These are phyloP conservation scores for Chondrus crispus DNA, from an alignment of 23 red algal genomes.

Conservation along the genomic window DNA sequence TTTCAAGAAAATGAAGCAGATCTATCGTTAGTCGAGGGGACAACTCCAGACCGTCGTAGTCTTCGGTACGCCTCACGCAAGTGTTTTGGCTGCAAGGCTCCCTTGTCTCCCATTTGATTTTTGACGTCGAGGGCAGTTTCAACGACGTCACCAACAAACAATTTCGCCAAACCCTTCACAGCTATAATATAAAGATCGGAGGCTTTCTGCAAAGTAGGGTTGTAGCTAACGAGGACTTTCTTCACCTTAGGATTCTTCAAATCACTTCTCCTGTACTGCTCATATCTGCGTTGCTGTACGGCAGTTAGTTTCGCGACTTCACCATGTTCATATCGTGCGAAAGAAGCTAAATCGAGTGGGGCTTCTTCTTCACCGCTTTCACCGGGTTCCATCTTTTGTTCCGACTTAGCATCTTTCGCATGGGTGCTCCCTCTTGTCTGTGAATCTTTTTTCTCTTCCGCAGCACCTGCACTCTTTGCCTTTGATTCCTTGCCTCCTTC, in stretches of 20 bases:
- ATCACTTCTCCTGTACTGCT: constrained; percentile 68
- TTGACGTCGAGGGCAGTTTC: constrained; percentile 77
- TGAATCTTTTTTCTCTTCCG: neutral
- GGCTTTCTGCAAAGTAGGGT: constrained; percentile 56
- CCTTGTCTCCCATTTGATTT: constrained; percentile 61
- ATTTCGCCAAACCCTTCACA: constrained; percentile 83
- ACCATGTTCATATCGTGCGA: constrained; percentile 41
- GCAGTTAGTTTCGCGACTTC: constrained; percentile 54
- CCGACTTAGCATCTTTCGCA: neutral
- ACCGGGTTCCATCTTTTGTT: neutral
- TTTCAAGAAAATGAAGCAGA: no score
- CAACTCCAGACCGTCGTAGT: neutral
- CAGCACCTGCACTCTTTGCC: neutral
- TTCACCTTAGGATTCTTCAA: constrained; percentile 67
- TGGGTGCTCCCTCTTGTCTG: neutral
- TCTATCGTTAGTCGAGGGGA: neutral
- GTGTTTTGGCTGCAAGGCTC: constrained; percentile 71
- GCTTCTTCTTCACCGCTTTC: constrained; percentile 15
- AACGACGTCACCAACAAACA: constrained; percentile 93
- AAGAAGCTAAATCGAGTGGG: constrained; percentile 31
- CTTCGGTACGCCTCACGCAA: constrained; percentile 68
- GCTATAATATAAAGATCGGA: constrained; percentile 75
- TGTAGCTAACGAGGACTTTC: constrained; percentile 58
- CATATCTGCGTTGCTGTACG: constrained; percentile 60
- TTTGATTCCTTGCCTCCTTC: neutral